These are phyloP conservation scores for Cornus suecica DNA, from an alignment of 148 eudicot species.

Conservation along the genomic window DNA sequence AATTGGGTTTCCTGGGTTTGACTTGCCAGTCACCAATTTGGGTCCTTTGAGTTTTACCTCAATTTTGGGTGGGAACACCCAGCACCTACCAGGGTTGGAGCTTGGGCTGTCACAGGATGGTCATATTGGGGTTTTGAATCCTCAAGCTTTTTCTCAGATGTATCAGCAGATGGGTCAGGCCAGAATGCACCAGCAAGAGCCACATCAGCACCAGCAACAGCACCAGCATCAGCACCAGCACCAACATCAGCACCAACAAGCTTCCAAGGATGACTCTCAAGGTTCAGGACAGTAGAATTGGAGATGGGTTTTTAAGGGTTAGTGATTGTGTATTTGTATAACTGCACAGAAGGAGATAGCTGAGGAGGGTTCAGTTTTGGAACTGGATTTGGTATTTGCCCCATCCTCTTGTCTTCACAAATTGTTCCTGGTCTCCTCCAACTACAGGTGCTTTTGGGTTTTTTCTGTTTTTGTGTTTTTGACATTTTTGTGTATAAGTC, in stretches of 20 bases:
- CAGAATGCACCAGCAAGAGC: slow-evolving; percentile 41
- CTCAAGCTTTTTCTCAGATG: slow-evolving; percentile 47
- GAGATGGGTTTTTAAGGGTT: slow-evolving; percentile 1
- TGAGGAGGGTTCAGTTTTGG: slow-evolving; percentile 5
- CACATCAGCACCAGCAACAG: slow-evolving; percentile 5
- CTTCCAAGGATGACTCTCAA: slow-evolving; percentile 69
- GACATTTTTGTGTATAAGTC: slow-evolving; percentile 13
- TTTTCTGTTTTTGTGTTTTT: too few relatives aligned
- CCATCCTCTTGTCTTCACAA: slow-evolving; percentile 6
- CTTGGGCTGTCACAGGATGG: slow-evolving; percentile 72
- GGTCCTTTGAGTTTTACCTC: slow-evolving; percentile 63
- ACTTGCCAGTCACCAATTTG: slow-evolving; percentile 46
- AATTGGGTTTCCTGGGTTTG: slow-evolving; percentile 62
- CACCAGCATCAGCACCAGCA: slow-evolving; percentile 15
- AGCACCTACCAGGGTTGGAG: slow-evolving; percentile 63
- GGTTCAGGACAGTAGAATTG: slow-evolving; percentile 33
- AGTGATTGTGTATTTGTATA: slow-evolving; percentile 9
- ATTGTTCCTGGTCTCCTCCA: slow-evolving; percentile 19
- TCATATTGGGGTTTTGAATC: slow-evolving; percentile 52
- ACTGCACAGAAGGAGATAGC: slow-evolving; percentile 9
- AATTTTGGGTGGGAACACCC: slow-evolving; percentile 49
- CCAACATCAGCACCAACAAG: slow-evolving; percentile 37
- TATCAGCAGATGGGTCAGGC: slow-evolving; percentile 66
- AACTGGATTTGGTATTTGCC: slow-evolving; percentile 11
- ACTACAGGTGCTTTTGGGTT: slow-evolving; percentile 20